Evolutionary conservation across 768 basidiomycete species (phyloP).

Genomic region (Boletellus ananas): DNA sequence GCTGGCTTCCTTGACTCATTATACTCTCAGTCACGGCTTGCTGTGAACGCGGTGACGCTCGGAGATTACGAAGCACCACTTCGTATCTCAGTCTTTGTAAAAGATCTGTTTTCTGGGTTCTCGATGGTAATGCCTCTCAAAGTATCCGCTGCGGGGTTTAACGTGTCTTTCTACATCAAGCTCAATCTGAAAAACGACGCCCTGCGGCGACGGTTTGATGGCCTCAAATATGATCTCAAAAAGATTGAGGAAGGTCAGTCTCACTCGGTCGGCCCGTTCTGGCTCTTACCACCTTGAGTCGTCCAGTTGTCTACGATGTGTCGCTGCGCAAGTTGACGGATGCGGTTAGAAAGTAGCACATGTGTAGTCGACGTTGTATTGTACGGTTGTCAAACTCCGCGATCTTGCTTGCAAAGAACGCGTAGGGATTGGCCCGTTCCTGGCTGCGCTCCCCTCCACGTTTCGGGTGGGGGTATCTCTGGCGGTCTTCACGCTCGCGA

Average conservation of each 20-base stretch:
- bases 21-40: constrained; percentile 60
- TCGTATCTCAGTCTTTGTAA: constrained; percentile 73
- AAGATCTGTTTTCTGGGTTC: constrained; percentile 80
- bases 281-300: neutral
- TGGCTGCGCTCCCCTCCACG: neutral
- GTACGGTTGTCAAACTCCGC: constrained; percentile 21
- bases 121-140: constrained; percentile 53
- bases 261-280: neutral
- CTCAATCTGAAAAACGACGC: constrained; percentile 80
- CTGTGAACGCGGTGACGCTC: constrained; percentile 78
- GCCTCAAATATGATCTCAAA: constrained; percentile 83
- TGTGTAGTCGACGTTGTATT: neutral
- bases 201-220: constrained; percentile 72
- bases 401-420: constrained; percentile 12
- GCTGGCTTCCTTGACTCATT: constrained; percentile 6
- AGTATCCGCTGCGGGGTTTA: neutral
- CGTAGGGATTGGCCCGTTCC: neutral
- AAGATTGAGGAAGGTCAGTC: constrained; percentile 80
- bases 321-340: constrained; percentile 60
- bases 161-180: constrained; percentile 34
- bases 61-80: constrained; percentile 78
- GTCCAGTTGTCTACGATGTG: constrained; percentile 78
- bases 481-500: neutral
- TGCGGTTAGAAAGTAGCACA: neutral
- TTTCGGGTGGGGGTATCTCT: constrained; percentile 8